Conservation (phyloP, 2,329 filamentous ascomycete species). For the Aspergillus viridinutans region DNA sequence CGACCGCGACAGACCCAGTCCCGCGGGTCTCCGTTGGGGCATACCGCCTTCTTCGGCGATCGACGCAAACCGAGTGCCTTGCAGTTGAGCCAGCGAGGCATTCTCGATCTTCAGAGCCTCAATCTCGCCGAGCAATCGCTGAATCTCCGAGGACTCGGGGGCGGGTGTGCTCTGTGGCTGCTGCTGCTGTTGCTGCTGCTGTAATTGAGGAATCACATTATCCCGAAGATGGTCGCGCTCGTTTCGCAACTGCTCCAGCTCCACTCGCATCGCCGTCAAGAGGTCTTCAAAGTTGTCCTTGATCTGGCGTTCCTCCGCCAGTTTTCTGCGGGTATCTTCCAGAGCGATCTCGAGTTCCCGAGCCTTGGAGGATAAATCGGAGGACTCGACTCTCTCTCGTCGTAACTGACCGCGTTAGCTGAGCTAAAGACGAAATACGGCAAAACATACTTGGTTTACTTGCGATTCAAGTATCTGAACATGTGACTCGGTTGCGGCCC, state of each 20-base stretch:
- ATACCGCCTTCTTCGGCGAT: conserved; percentile 57
- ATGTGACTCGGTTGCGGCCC: conserved; percentile 75
- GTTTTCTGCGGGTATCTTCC: conserved; percentile 75
- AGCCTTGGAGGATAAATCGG: conserved; percentile 52
- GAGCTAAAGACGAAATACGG: conserved; percentile 1
- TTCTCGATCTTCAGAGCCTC: conserved; percentile 57
- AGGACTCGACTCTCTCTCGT: conserved; percentile 52
- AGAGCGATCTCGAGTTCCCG: conserved; percentile 75
- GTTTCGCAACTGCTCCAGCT: conserved; percentile 76
- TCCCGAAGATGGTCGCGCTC: conserved; percentile 82
- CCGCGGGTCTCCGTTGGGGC: conserved; percentile 43
- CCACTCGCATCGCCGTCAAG: conserved; percentile 73
- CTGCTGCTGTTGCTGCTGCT: conserved; percentile 28
- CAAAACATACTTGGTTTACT: conserved; percentile 57
- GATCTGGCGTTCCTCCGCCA: conserved; percentile 78
- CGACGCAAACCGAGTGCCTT: conserved; percentile 51
- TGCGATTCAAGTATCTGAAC: conserved; percentile 78
- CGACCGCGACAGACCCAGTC: conserved; percentile 57
- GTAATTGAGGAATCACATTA: conserved; percentile 76
- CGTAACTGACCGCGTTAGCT: conserved; percentile 31
- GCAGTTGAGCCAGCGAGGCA: conserved; percentile 44
- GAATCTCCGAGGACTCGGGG: conserved; percentile 46
- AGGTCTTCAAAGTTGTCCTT: conserved; percentile 95
- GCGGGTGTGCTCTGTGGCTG: conserved; percentile 50
- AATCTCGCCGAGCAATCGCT: conserved; percentile 82